Evolutionary conservation across 1,284 basidiomycete species (phyloP).

Genomic region (Meripilus lineatus): DNA sequence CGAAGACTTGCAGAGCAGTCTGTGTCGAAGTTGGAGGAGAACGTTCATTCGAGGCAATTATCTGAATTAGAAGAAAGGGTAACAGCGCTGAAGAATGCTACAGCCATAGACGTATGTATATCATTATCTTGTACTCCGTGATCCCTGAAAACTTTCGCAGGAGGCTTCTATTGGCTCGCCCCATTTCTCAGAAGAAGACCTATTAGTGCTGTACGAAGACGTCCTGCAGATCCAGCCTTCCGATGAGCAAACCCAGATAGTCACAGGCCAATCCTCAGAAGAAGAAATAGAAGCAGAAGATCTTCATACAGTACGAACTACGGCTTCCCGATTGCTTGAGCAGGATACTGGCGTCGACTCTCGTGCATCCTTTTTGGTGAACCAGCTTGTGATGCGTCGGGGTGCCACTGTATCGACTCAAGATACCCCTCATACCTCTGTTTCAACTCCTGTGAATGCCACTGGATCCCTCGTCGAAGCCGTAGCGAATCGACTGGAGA

Average conservation of each 20-base stretch:
- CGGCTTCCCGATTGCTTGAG: neutral
- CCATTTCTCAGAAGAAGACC: constrained; percentile 44
- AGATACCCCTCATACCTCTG: constrained; percentile 4
- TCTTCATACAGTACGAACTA: neutral
- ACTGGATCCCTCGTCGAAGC: neutral
- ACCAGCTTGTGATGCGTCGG: no score
- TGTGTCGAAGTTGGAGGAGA: no score
- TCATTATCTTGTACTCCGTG: neutral
- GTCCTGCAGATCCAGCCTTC: constrained; percentile 31
- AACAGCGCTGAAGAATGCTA: constrained; percentile 15
- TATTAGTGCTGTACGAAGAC: constrained; percentile 48
- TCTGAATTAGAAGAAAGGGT: constrained; percentile 20
- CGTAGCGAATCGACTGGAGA: neutral
- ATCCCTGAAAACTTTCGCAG: neutral
- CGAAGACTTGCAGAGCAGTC: no score
- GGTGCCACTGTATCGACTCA: no score
- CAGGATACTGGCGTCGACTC: no score
- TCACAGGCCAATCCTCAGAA: neutral
- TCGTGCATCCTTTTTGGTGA: no score
- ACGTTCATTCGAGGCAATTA: no score
- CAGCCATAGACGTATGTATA: constrained; percentile 14
- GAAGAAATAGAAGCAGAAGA: neutral
- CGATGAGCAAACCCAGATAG: constrained; percentile 4
- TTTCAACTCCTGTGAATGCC: constrained; percentile 6
- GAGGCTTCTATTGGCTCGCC: neutral